Evolutionary conservation across 2,329 filamentous ascomycete genomes (phyloP).

Genomic region (Bipolaris sorokiniana): DNA sequence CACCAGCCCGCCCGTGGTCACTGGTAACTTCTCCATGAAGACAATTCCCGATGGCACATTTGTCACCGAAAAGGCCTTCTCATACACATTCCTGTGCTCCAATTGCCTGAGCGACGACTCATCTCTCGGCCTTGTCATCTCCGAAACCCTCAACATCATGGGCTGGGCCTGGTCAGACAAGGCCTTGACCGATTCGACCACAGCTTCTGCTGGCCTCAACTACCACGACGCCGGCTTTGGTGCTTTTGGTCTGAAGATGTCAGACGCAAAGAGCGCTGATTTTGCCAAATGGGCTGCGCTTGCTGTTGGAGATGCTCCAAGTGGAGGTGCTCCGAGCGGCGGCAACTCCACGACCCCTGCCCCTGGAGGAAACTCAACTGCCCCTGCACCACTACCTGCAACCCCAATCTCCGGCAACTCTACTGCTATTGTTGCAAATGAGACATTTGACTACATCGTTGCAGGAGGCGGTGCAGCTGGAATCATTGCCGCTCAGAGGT

Average conservation of each 20-base stretch:
- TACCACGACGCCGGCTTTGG: slow-evolving; percentile 46
- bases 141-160: slow-evolving; percentile 35
- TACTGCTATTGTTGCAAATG: slow-evolving; percentile 48
- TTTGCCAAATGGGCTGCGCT: slow-evolving; percentile 46
- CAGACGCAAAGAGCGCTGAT: slow-evolving; percentile 39
- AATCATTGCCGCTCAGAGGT: slow-evolving; percentile 63
- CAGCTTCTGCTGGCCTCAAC: slow-evolving; percentile 29
- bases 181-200: slow-evolving; percentile 34
- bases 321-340: slow-evolving; percentile 17
- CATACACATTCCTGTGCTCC: slow-evolving; percentile 62
- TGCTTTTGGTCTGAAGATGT: slow-evolving; percentile 38
- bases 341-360: slow-evolving; percentile 38
- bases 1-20: slow-evolving; percentile 55
- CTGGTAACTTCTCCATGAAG: slow-evolving; percentile 50
- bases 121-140: slow-evolving; percentile 30
- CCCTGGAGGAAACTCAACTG: slow-evolving; percentile 32
- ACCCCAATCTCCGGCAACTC: slow-evolving; percentile 33
- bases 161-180: slow-evolving; percentile 42
- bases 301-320: slow-evolving; percentile 28
- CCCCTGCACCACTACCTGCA: slow-evolving; percentile 21
- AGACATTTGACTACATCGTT: slow-evolving; percentile 66
- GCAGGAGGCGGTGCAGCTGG: slow-evolving; percentile 67
- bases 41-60: slow-evolving; percentile 60
- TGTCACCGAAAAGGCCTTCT: slow-evolving; percentile 60
- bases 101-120: slow-evolving; percentile 42